phyloP scores from a whole-genome alignment of 176 grass and related monocot species.

The Coix lacrymajobi region DNA sequence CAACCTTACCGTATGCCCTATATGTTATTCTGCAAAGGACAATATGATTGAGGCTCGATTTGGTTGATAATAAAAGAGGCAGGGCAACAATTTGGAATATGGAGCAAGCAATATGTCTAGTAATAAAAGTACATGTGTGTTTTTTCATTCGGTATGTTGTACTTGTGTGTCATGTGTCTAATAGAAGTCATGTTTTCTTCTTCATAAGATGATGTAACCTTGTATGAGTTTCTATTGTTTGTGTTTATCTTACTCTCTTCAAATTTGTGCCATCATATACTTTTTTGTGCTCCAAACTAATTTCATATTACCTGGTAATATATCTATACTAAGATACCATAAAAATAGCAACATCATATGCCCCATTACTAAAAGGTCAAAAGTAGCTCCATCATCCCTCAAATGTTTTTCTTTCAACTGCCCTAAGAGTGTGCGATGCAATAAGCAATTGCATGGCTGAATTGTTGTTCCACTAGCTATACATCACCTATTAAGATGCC shows the following conservation, averaged over 20 bases:
- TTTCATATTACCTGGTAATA: background rate
- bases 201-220: background rate
- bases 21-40: background rate
- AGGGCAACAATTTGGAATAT: background rate
- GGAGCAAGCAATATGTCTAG: background rate
- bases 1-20: background rate
- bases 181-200: background rate
- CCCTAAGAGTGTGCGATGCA: background rate
- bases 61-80: background rate
- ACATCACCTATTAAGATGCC: too few relatives aligned
- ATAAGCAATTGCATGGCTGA: background rate
- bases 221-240: background rate
- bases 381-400: background rate
- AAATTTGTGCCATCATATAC: too few relatives aligned
- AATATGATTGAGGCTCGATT: background rate
- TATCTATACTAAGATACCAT: background rate
- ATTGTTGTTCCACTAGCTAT: background rate
- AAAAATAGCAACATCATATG: background rate
- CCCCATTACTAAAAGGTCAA: background rate
- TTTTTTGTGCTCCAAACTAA: background rate
- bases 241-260: background rate
- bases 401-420: background rate
- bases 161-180: background rate
- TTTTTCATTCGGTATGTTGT: background rate
- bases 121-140: background rate